Percentiles rank a stretch among this genome's conserved stretches.
These are phyloP conservation scores for Rhizopogon rudus DNA, from an alignment of 768 basidiomycete genomes.

Conservation along the genomic window DNA sequence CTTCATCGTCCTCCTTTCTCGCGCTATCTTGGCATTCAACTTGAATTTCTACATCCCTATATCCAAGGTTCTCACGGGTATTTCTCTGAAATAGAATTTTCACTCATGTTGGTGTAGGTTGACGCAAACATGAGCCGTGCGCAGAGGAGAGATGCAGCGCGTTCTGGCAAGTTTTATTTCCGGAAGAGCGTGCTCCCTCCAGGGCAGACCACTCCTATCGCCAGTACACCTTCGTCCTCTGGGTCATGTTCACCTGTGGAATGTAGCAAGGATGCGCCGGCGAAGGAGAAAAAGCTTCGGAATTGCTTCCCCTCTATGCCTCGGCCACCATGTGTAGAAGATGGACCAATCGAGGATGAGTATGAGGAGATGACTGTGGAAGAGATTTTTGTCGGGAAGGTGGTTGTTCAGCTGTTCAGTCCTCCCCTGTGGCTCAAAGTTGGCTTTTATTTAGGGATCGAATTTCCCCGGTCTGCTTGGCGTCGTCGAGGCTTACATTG, in stretches of 20 bases:
- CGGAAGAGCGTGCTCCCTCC: constrained; percentile 76
- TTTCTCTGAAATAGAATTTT: background rate
- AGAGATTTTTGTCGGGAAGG: constrained; percentile 95
- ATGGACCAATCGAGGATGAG: constrained; percentile 65
- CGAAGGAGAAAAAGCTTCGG: constrained; percentile 60
- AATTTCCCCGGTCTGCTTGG: constrained; percentile 78
- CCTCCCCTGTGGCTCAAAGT: background rate
- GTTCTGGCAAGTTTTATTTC: constrained; percentile 81
- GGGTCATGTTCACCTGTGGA: constrained; percentile 32
- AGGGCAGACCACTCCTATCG: constrained; percentile 30
- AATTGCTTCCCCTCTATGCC: constrained; percentile 64
- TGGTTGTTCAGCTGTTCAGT: constrained; percentile 19
- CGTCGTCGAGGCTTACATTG: constrained; percentile 79
- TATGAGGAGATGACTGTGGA: constrained; percentile 90
- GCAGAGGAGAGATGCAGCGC: constrained; percentile 76
- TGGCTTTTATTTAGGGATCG: constrained; percentile 39
- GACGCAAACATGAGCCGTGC: constrained; percentile 95
- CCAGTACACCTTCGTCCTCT: constrained; percentile 44
- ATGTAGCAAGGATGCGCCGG: constrained; percentile 28
- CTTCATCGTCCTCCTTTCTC: constrained; percentile 90
- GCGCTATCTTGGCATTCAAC: constrained; percentile 88
- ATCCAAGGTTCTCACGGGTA: constrained; percentile 61
- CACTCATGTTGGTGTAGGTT: constrained; percentile 49
- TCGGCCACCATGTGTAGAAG: constrained; percentile 46
- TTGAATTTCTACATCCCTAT: constrained; percentile 97